Evolutionary conservation across 768 basidiomycete genomes (phyloP).

Genomic region (Termitomyces sp.): DNA sequence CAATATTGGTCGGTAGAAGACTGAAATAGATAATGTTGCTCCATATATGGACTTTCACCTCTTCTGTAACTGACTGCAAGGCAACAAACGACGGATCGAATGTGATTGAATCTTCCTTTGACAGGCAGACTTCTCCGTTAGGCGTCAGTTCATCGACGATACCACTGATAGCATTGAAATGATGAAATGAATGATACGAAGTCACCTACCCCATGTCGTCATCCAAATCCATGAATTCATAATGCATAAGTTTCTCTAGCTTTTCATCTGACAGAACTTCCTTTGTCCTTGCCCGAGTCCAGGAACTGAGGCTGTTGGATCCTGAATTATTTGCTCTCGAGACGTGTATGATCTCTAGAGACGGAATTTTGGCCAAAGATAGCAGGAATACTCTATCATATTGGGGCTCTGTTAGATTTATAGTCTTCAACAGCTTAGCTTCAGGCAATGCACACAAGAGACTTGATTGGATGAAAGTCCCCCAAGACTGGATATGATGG

Average conservation of each 20-base stretch:
- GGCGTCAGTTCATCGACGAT: neutral
- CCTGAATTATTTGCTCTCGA: neutral
- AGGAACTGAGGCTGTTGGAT: neutral
- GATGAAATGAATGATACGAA: neutral
- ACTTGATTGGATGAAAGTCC: neutral
- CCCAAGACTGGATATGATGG: neutral
- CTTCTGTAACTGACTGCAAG: neutral
- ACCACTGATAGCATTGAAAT: neutral
- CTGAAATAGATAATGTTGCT: slow-evolving; percentile 4
- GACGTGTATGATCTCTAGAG: slow-evolving; percentile 1
- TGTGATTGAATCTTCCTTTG: neutral
- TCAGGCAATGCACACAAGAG: neutral
- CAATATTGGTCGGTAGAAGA: neutral
- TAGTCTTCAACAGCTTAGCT: neutral
- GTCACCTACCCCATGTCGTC: neutral
- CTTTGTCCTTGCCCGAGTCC: neutral
- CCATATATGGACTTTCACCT: neutral
- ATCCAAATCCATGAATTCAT: neutral
- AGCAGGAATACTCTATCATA: neutral
- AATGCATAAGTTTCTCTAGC: neutral
- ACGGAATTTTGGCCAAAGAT: neutral
- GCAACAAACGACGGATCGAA: slow-evolving; percentile 3
- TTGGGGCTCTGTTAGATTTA: neutral
- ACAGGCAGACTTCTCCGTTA: neutral
- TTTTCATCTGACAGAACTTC: neutral